Conservation (phyloP, 2,329 filamentous ascomycete genomes). For the Penicillium sp. region DNA sequence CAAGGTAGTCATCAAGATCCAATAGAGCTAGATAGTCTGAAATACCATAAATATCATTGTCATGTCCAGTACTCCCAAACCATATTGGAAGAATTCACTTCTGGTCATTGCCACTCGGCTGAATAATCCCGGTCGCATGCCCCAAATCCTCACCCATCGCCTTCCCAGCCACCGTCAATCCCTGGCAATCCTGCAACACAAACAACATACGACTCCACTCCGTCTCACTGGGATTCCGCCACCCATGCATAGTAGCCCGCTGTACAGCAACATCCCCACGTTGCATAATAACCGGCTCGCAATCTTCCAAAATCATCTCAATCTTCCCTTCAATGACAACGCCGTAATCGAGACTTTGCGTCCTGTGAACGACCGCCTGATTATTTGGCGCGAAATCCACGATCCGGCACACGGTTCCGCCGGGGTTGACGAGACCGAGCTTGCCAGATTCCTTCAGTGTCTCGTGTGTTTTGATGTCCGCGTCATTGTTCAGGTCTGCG, state of each 20-base stretch:
- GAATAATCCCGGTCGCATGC: constrained; percentile 8
- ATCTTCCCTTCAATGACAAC: constrained; percentile 54
- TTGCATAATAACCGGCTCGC: constrained; percentile 46
- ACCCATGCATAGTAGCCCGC: constrained; percentile 54
- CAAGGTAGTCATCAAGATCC: constrained; percentile 52
- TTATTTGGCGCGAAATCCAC: constrained; percentile 50
- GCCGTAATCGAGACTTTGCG: constrained; percentile 54
- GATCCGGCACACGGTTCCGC: constrained; percentile 46
- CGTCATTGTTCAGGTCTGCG: constrained; percentile 34
- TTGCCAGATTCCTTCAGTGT: constrained; percentile 22
- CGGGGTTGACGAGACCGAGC: constrained; percentile 38
- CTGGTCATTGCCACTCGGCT: constrained; percentile 18
- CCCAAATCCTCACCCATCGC: constrained; percentile 29
- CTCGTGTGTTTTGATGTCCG: constrained; percentile 36
- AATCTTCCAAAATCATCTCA: constrained; percentile 52
- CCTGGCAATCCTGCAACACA: constrained; percentile 30
- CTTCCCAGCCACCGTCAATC: constrained; percentile 22
- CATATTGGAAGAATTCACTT: not conserved
- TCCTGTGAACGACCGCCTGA: constrained; percentile 51
- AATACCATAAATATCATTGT: not conserved
- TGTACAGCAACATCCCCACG: constrained; percentile 56
- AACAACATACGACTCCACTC: constrained; percentile 50
- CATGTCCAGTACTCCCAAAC: not conserved
- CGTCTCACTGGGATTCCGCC: constrained; percentile 49
- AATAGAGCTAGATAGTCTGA: constrained; percentile 2